A percentile compares a stretch with the other conserved stretches of the same genome.
Evolutionary conservation across 2,329 filamentous ascomycete species (phyloP).

Genomic region (Sarocladium brachiariae): DNA sequence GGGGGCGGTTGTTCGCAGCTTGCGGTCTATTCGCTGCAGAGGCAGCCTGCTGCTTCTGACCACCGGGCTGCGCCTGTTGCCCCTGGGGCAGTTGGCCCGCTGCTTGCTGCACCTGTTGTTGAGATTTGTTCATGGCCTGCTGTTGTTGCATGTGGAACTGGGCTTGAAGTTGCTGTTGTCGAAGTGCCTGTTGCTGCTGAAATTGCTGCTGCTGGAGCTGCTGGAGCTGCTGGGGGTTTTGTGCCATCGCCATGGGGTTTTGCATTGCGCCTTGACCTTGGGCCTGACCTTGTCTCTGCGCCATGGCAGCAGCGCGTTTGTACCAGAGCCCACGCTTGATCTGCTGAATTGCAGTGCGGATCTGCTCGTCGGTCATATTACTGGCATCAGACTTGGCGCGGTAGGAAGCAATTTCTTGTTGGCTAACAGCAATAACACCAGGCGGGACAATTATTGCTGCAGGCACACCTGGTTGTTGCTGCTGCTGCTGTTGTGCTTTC

Average conservation of each 20-base stretch:
- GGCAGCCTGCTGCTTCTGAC: conserved; percentile 22
- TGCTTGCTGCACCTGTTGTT: conserved; percentile 11
- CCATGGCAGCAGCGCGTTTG: conserved; percentile 15
- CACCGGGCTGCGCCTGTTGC: conserved; percentile 16
- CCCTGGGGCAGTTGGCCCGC: conserved; percentile 6
- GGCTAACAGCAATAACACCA: conserved; percentile 25
- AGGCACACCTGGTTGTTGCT: conserved; percentile 16
- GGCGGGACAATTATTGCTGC: conserved; percentile 21
- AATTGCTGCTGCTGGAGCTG: conserved; percentile 25
- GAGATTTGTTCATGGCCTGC: conserved; percentile 15
- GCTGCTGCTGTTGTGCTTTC: conserved; percentile 14
- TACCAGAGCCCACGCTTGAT: conserved; percentile 27
- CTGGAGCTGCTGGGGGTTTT: conserved; percentile 29
- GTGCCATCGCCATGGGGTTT: conserved; percentile 28
- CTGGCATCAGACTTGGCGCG: conserved; percentile 21
- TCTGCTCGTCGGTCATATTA: conserved; percentile 26
- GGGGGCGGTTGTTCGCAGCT: conserved; percentile 26
- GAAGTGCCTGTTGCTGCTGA: conserved; percentile 31
- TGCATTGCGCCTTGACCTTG: conserved; percentile 29
- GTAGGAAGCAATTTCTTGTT: conserved; percentile 26
- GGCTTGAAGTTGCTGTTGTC: conserved; percentile 27
- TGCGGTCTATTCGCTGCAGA: conserved; percentile 20
- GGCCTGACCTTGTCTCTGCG: conserved; percentile 15
- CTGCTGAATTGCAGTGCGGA: conserved; percentile 23
- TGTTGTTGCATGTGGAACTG: conserved; percentile 31